These are phyloP conservation scores for Ceratopteris richardii DNA, from an alignment of 75 land plant species.

Conservation along the genomic window DNA sequence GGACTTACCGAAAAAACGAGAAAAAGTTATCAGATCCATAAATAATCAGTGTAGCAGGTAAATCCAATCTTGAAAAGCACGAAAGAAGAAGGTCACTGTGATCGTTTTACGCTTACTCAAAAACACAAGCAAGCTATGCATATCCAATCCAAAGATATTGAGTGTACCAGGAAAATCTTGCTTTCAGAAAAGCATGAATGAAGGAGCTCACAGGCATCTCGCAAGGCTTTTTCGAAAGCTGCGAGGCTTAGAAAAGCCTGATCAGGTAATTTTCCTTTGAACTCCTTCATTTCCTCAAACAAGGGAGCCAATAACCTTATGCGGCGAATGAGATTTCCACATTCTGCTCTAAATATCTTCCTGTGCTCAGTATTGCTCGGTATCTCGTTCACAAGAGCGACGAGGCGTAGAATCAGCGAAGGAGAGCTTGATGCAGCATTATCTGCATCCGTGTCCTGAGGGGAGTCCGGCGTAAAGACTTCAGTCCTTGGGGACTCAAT, in stretches of 20 bases:
- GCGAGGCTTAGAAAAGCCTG: conserved; percentile 18
- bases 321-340: conserved; percentile 46
- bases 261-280: conserved; percentile 10
- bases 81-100: too few species aligned
- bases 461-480: too few species aligned
- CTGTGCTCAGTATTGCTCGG: conserved; percentile 37
- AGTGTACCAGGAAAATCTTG: conserved; percentile 73
- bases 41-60: too few species aligned
- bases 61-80: too few species aligned
- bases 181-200: conserved; percentile 39
- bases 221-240: conserved; percentile 31
- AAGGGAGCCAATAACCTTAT: conserved; percentile 69
- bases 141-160: too few species aligned
- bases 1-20: too few species aligned
- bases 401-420: conserved; percentile 11
- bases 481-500: too few species aligned
- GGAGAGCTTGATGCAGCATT: neutral
- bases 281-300: conserved; percentile 70
- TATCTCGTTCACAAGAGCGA: conserved; percentile 39
- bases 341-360: conserved; percentile 40
- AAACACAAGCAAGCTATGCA: too few species aligned
- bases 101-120: too few species aligned
- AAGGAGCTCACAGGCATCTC: conserved; percentile 46
- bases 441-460: too few species aligned
- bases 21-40: too few species aligned